Conservation (phyloP, 2,329 filamentous ascomycete species). For the Colletotrichum melonis region DNA sequence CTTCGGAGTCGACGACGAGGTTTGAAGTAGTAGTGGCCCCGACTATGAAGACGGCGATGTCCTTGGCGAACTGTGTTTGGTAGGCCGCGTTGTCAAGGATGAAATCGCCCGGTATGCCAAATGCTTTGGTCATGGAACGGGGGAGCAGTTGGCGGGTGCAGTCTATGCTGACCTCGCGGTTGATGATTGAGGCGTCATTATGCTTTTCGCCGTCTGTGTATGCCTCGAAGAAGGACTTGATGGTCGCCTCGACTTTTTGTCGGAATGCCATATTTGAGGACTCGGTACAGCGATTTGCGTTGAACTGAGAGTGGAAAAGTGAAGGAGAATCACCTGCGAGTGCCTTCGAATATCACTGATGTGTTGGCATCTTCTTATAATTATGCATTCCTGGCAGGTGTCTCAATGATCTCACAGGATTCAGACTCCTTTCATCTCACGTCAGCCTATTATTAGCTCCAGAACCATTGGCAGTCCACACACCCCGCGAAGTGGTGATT, state of each 20-base stretch:
- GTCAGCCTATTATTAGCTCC: no score
- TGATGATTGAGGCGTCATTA: conserved; percentile 21
- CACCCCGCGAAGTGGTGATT: no score
- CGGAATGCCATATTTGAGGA: not conserved
- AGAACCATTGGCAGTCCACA: no score
- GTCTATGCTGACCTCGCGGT: conserved; percentile 21
- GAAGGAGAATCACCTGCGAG: not conserved
- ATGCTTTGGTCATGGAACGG: not conserved
- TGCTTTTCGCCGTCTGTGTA: conserved; percentile 1
- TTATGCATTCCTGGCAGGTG: no score
- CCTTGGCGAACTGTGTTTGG: not conserved
- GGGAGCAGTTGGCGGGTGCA: conserved; percentile 24
- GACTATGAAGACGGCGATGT: conserved; percentile 7
- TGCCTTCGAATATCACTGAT: no score
- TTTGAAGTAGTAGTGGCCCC: conserved; percentile 4
- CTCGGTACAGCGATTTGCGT: not conserved
- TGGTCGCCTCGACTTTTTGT: conserved; percentile 7
- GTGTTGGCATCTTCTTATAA: no score
- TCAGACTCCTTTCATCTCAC: no score
- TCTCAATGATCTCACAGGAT: no score
- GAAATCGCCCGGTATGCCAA: not conserved
- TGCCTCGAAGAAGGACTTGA: conserved; percentile 4
- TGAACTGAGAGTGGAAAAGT: not conserved
- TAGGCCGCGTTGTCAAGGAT: not conserved
- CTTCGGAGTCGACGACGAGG: conserved; percentile 28